Evolutionary conservation across 1,284 basidiomycete species (phyloP), one percentile per base, ranked within the genome.

Genomic region (Phenoliferia sp.): DNA sequence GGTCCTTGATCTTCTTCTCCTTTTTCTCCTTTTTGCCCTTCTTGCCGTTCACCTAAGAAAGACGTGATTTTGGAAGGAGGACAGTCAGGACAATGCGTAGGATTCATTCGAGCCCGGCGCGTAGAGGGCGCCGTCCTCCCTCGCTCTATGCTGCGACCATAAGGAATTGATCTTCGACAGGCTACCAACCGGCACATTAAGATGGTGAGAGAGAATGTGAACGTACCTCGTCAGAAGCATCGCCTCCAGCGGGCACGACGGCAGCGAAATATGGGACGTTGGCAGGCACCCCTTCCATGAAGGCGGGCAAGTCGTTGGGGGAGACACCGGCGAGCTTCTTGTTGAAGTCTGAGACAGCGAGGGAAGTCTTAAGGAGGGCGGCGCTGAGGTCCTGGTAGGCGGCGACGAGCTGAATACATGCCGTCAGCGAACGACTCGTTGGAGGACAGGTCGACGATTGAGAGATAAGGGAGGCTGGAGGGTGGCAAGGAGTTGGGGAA

Each of bases 1-100:
- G 93, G 78, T 99, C 94, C 79, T 88, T 92, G 65, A 81, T 79
- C 75, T 88, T 88, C 77, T 86, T 88, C 67, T 72, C 72, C 76
- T 80, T 82, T 77, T 81, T 82, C 74, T 79, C 77, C 66, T 74
- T 75, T 67, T 59, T 67, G 61, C 29, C 28, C 64, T 57, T 68
- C 59, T 44, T 60, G 26, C 16, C 33, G 52, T 59, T 29, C 9
- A 17, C 3, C 36, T 29, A 12, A 16, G 28, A 22, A 34, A 26
- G 22, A 19, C 15, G 28, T 31, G n/a, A 26, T 3, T 0, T 50
- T 26, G 22, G 50, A 34, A 3, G 35, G 4, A 60, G 26, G 39
- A 44, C 39, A 44, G 39, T 44, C 39, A 44, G 39, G 15, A 22
- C 15, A 44, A 44, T 12, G 15, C 12, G 22, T 22, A 44, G 39